Evolutionary conservation across 768 basidiomycete genomes (phyloP).

Genomic region (Phanerodontia chrysosporium): DNA sequence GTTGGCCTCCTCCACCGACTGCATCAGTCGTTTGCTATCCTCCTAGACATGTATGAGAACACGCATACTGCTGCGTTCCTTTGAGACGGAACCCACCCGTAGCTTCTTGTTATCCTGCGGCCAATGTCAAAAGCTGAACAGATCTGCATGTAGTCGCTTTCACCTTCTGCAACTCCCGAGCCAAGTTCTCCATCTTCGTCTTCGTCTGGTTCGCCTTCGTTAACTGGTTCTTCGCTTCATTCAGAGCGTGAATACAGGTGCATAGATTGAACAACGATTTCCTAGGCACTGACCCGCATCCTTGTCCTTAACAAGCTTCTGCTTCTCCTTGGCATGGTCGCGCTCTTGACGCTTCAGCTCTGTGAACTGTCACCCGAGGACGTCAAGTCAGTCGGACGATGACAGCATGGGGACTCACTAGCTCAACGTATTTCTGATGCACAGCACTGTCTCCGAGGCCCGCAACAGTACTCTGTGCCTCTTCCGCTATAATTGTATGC

Average conservation of each 20-base stretch:
- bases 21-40: slow-evolving; percentile 75
- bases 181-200: slow-evolving; percentile 86
- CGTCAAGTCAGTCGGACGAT: slow-evolving; percentile 8
- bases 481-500: slow-evolving; percentile 55
- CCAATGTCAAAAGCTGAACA: slow-evolving; percentile 15
- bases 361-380: slow-evolving; percentile 56
- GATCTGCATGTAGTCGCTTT: slow-evolving; percentile 3
- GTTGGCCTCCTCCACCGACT: slow-evolving; percentile 73
- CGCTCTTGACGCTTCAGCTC: slow-evolving; percentile 84
- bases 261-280: slow-evolving; percentile 7
- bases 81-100: slow-evolving; percentile 49
- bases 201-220: slow-evolving; percentile 88
- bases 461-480: slow-evolving; percentile 82
- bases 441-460: slow-evolving; percentile 80
- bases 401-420: slow-evolving; percentile 46
- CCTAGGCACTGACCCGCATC: slow-evolving; percentile 58
- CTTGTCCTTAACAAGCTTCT: slow-evolving; percentile 87
- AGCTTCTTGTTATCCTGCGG: slow-evolving; percentile 83
- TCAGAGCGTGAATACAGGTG: slow-evolving; percentile 15
- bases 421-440: slow-evolving; percentile 83
- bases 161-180: slow-evolving; percentile 87
- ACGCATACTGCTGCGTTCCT: slow-evolving; percentile 40
- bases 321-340: slow-evolving; percentile 88
- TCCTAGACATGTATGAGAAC: slow-evolving; percentile 47
- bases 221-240: slow-evolving; percentile 72